Conservation (phyloP, 129 eudicot genomes). For the Helianthus tuberosus region DNA sequence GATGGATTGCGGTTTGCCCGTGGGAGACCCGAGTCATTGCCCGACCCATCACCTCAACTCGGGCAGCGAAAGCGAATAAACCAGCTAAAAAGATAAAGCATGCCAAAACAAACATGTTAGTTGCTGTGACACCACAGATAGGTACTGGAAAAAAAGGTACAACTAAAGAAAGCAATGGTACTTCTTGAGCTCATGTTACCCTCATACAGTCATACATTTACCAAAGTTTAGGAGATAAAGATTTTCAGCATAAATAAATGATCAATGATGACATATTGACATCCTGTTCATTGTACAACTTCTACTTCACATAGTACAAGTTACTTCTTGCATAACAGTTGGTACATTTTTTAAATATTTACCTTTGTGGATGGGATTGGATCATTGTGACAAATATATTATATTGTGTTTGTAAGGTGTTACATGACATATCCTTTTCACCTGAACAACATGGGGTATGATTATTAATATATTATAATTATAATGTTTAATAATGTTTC, state of each 20-base stretch:
- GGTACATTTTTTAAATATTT: constrained; percentile 5
- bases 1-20: constrained; percentile 14
- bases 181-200: constrained; percentile 8
- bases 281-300: constrained; percentile 13
- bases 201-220: constrained; percentile 7
- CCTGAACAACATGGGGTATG: constrained; percentile 38
- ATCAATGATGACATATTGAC: neutral
- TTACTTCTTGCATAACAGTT: neutral
- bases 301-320: constrained; percentile 9
- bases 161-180: constrained; percentile 29
- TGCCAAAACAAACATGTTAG: constrained; percentile 23
- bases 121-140: constrained; percentile 23
- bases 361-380: neutral
- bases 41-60: constrained; percentile 2
- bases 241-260: constrained; percentile 1
- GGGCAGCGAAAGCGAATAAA: neutral
- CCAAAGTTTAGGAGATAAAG: constrained; percentile 18
- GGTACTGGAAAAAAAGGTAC: constrained; percentile 34
- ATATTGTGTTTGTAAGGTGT: constrained; percentile 28
- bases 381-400: constrained; percentile 11
- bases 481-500: no score
- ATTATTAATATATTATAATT: constrained; percentile 16
- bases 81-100: neutral
- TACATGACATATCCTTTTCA: constrained; percentile 42
- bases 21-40: constrained; percentile 10